Base-by-base conservation (phyloP, 140 eudicot genomes). In the Oenanthe javanica region DNA sequence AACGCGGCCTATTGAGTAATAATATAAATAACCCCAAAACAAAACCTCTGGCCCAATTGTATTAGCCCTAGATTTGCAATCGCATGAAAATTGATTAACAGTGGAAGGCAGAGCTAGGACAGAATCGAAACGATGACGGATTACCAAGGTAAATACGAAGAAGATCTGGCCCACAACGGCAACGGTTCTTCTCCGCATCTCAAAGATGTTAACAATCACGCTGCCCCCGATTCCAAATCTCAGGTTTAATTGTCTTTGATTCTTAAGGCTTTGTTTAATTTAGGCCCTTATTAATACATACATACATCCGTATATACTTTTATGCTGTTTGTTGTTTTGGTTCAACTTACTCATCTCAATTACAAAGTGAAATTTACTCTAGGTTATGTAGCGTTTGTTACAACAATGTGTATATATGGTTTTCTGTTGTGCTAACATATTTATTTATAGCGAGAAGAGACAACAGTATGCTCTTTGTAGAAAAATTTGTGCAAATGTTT, bases 91-190 rank as follows among this genome's bases (percentile, higher is more conserved):
- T 1, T 43, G 46, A 43, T 43, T 3, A 43, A 43, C 46, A 43
- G 46, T 43, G 46, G 75, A 69, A 10, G 38, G 19, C 5, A 36
- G 40, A 36, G 40, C 40, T 36, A 36, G 40, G 40, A 36, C 40
- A 36, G 21, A 73, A 46, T 45, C 19, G 3, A n/a, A 8, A 77
- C 71, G 80, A 89, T 89, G 92, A 57, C 85, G 83, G 88, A 90
- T 5, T 88, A 86, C 87, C 89, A 88, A 66, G 87, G 81, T 66
- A 82, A 83, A 52, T 87, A 79, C 90, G 88, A 91, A 47, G 88
- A 89, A 71, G 91, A 88, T 70, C 83, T 73, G 16, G 86, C 84
- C 50, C 69, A 85, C 48, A 79, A 79, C 72, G 90, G 83, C 55
- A 79, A 79, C 72, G 90, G 83, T 49, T 78, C 90, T 46, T 84